Percentiles rank a stretch among this genome's conserved stretches.
Evolutionary conservation across 306 rosid species (phyloP).

Genomic region (Ziziphus jujuba): DNA sequence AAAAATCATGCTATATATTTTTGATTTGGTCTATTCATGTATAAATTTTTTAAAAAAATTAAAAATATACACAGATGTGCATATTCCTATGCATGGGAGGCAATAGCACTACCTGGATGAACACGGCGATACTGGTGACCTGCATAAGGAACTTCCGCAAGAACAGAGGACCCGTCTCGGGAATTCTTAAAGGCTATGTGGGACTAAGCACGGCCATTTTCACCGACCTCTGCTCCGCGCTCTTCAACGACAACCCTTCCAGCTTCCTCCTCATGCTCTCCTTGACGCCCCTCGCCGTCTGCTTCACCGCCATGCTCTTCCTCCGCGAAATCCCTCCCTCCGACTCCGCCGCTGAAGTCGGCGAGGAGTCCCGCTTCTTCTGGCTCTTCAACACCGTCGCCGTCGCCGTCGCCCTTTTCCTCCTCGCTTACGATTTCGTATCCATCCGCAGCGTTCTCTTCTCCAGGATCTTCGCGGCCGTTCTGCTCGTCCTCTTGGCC

Average conservation of each 20-base stretch:
- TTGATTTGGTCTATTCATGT: too few species aligned
- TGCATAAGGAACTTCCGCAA: slow-evolving; percentile 71
- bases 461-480: slow-evolving; percentile 43
- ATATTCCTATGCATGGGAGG: slow-evolving; percentile 90
- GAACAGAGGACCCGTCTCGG: slow-evolving; percentile 86
- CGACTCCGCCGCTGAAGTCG: slow-evolving; percentile 29
- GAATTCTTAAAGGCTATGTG: slow-evolving; percentile 77
- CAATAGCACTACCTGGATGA: slow-evolving; percentile 97
- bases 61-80: slow-evolving; percentile 53
- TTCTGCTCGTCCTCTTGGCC: slow-evolving; percentile 52
- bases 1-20: too few species aligned
- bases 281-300: slow-evolving; percentile 63
- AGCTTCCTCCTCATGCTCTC: slow-evolving; percentile 73
- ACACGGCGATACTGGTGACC: slow-evolving; percentile 88
- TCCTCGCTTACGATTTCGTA: slow-evolving; percentile 51
- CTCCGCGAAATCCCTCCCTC: slow-evolving; percentile 67
- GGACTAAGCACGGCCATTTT: slow-evolving; percentile 93
- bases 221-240: slow-evolving; percentile 74
- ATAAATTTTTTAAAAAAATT: too few species aligned
- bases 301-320: slow-evolving; percentile 68
- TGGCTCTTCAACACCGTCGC: slow-evolving; percentile 64
- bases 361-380: slow-evolving; percentile 58
- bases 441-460: slow-evolving; percentile 40
- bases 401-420: slow-evolving; percentile 58
- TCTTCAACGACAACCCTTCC: slow-evolving; percentile 56